phyloP scores from a whole-genome alignment of 768 basidiomycete species.

The Boletus coccyginus region DNA sequence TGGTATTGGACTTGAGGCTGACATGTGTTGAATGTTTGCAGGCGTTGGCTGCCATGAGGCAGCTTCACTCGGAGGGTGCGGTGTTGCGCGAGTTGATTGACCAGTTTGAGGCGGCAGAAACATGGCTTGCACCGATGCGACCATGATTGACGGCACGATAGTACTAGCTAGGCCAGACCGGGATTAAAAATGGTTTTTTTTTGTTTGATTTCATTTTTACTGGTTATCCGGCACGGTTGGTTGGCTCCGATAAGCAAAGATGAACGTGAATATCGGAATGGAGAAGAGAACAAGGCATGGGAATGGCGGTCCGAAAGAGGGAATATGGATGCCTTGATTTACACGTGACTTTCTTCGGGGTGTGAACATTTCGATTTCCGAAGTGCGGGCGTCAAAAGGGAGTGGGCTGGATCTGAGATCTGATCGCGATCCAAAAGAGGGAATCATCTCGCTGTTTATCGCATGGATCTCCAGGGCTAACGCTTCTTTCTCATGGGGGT shows the following conservation, averaged over 20 bases:
- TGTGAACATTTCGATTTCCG: not conserved
- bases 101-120: conserved; percentile 94
- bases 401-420: conserved; percentile 23
- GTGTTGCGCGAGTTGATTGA: conserved; percentile 86
- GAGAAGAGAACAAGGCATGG: conserved; percentile 10
- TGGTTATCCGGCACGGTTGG: not conserved
- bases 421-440: conserved; percentile 3
- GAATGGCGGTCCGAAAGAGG: conserved; percentile 13
- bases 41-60: conserved; percentile 87
- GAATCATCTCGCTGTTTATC: conserved; percentile 22
- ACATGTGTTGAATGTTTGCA: conserved; percentile 33
- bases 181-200: not conserved
- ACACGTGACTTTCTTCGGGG: conserved; percentile 18
- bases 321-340: conserved; percentile 7
- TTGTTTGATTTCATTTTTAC: not conserved
- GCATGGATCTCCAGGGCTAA: conserved; percentile 18
- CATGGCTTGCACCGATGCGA: conserved; percentile 90
- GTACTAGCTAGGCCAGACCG: not conserved
- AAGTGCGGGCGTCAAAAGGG: not conserved
- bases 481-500: conserved; percentile 22
- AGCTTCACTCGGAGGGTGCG: conserved; percentile 77
- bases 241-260: not conserved
- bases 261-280: not conserved
- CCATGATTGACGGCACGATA: conserved; percentile 46
- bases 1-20: conserved; percentile 21